Percentiles rank a stretch among this genome's conserved stretches.
Evolutionary conservation across 2,329 filamentous ascomycete genomes (phyloP).

Genomic region (Trichoderma sp.): DNA sequence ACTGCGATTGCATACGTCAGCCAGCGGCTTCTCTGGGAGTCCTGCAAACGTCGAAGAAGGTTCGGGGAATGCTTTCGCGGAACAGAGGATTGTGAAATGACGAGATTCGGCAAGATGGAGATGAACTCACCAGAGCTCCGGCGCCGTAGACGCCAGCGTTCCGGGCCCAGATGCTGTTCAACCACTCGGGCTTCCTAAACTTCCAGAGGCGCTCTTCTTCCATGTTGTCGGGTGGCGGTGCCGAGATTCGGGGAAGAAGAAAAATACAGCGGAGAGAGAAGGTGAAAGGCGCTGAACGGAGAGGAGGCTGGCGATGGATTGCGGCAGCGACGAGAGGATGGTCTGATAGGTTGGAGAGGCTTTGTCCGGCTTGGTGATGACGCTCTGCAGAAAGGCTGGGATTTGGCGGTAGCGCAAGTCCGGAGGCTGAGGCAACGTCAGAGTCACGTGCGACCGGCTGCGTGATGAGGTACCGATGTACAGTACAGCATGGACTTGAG

Average conservation of each 20-base stretch:
- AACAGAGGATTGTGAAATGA: neutral
- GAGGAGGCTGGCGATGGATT: neutral
- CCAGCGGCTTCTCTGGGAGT: neutral
- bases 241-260: neutral
- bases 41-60: neutral
- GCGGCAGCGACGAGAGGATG: neutral
- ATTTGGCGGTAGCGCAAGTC: constrained; percentile 12
- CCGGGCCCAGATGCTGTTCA: constrained; percentile 61
- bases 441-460: constrained; percentile 15
- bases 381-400: constrained; percentile 7
- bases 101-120: neutral
- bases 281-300: neutral
- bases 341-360: neutral
- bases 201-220: constrained; percentile 66
- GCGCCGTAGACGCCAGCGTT: constrained; percentile 61
- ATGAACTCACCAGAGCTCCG: constrained; percentile 56
- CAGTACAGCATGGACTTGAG: neutral
- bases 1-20: constrained; percentile 40
- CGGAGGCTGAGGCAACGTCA: constrained; percentile 14
- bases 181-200: constrained; percentile 64
- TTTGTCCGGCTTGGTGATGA: constrained; percentile 2
- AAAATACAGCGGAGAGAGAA: neutral
- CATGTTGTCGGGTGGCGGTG: constrained; percentile 39
- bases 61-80: no score
- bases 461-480: neutral